Evolutionary conservation across 805 yeast species (phyloP), one percentile per base, ranked within the genome.

Genomic region (Candida qinlingensis): DNA sequence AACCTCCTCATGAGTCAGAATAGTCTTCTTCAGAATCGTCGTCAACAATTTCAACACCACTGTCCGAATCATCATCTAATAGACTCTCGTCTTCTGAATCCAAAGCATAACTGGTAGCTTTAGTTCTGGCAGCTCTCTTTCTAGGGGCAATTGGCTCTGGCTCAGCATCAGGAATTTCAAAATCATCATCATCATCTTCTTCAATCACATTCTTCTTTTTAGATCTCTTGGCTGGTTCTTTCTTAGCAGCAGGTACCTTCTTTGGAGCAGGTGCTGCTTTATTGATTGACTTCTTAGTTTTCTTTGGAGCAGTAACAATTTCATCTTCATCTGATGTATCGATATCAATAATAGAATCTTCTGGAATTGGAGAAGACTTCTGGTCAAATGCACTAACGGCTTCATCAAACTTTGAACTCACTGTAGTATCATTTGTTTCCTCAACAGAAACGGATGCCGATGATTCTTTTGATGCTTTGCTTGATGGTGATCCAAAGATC

Each of bases 401-500:
- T 8, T 7, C 34, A 4, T 47, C 47, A 25, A 53, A 49, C 31
- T 49, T 49, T 25, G 46, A 39, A 9, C 43, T 28, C 33, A 48
- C 45, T 1, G 46, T 44, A 10, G 42, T 39, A 30, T 45, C 50
- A 25, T 30, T 45, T 27, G 34, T 40, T 6, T 8, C 25, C 25
- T 42, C 52, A 41, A 52, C 61, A 19, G 46, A 44, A 5, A 37
- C 37, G n/a, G 49, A 37, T n/a, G 35, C 42, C 19, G 41, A 26
- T 19, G 41, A 38, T 9, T 38, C 30, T 9, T 11, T 36, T 36
- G 38, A n/a, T 35, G 39, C 6, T 8, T 44, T 26, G 7, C 26
- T 37, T 11, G 30, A n/a, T 30, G 66, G 64, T 1, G 64, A 51
- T 4, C 68, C 69, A 49, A 62, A 65, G 1, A 61, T 56, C 1